phyloP scores from a whole-genome alignment of 148 eudicot species.

The Cornus suecica region DNA sequence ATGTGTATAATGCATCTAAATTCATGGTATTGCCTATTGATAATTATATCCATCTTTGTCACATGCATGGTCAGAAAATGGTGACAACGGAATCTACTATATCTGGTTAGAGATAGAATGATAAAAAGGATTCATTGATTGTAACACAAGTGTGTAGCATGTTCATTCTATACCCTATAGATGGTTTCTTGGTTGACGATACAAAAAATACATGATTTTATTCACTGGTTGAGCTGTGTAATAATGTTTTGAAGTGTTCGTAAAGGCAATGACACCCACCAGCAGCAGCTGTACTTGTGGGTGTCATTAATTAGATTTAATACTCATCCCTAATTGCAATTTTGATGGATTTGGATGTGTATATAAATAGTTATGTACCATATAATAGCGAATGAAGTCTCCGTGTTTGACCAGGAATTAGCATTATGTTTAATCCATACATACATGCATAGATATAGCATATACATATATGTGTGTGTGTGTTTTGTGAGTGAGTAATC shows the following conservation, averaged over 20 bases:
- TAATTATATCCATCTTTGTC: neutral
- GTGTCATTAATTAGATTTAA: no score
- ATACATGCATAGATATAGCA: neutral
- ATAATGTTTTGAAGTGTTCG: conserved; percentile 23
- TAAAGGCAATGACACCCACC: conserved; percentile 33
- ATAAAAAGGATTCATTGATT: conserved; percentile 1
- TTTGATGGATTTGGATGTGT: neutral
- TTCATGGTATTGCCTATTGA: no score
- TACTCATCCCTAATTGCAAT: no score
- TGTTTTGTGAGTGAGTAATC: conserved; percentile 31
- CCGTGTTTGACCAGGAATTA: conserved; percentile 30
- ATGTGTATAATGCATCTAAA: no score
- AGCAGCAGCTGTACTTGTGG: neutral
- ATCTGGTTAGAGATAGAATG: neutral
- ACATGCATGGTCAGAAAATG: neutral
- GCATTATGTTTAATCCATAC: neutral
- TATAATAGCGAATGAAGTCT: neutral
- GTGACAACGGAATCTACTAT: neutral
- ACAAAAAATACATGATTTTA: neutral
- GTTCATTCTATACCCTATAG: conserved; percentile 3
- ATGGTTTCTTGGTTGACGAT: neutral
- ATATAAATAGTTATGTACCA: neutral
- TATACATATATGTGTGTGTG: neutral
- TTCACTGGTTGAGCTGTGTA: neutral
- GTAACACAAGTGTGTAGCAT: neutral